Evolutionary conservation across 345 rosid genomes (phyloP), one percentile per base, ranked within the genome.

Genomic region (Hibiscus mutabilis): DNA sequence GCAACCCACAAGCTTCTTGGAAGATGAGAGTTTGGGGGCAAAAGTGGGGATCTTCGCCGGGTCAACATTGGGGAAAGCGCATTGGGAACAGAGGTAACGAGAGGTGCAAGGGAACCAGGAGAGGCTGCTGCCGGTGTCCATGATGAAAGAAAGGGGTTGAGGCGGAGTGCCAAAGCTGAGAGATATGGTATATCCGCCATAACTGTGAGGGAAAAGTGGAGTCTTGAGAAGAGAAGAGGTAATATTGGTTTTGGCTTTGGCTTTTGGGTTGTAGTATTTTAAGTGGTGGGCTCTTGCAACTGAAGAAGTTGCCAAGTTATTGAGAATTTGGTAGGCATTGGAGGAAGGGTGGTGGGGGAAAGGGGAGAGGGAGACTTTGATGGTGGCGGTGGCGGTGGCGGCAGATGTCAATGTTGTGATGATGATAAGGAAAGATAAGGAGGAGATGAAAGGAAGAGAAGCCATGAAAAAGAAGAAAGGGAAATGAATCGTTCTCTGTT

Each of bases 71-170:
- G 86, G 40, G 82, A 89, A 89, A 55, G 46, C 10, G 68, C 97
- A 92, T 2, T 11, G 59, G 60, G 81, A 70, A 81, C 97, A 92
- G 66, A 66, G 74, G 74, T 91, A 89, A 18, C 80, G 80, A 7
- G 91, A 80, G 46, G 97, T 91, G 77, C 98, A 93, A 33, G 97
- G 98, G 59, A 89, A 87, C 98, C 98, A 89, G 31, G 88, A 87
- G 25, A 93, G 94, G 60, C 90, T 85, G 60, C 94, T 88, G 21
- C 98, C 98, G 0, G 98, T 88, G 77, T 93, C 98, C 83, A 91
- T 79, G 37, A 89, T 40, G 77, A 89, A 82, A 10, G 80, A 72
- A 68, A 77, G 69, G 15, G 79, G 66, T 75, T 91, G 97, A 2
- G 94, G 85, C 19, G 97, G 97, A 4, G 92, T 89, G 2, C 98